A percentile compares a stretch with the other conserved stretches of the same genome.
Conservation (phyloP, 371 early-diverging fungal genomes). For the Mucor lusitanicus region DNA sequence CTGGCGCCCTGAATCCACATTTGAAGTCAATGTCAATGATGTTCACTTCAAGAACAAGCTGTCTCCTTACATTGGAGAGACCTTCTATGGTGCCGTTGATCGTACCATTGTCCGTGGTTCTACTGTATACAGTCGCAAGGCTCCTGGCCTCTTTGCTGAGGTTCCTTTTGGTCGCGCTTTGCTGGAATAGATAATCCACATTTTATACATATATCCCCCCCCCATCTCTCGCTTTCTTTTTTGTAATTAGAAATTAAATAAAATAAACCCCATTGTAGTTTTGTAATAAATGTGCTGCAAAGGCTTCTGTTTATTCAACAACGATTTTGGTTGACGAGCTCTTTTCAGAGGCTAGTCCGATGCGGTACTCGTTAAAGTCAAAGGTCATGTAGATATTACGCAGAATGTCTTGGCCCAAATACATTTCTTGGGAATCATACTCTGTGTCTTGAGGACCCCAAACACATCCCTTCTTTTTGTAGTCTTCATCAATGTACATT, state of each 20-base stretch:
- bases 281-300: too few relatives aligned
- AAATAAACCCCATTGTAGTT: not conserved
- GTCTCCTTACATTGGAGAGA: constrained; percentile 72
- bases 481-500: too few relatives aligned
- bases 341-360: too few relatives aligned
- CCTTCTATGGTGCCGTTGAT: constrained; percentile 66
- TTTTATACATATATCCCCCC: constrained; percentile 1
- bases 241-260: constrained; percentile 1
- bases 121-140: constrained; percentile 51
- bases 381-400: too few relatives aligned
- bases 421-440: too few relatives aligned
- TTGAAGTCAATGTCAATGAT: constrained; percentile 52
- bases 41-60: constrained; percentile 83
- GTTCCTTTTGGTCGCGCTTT: constrained; percentile 14
- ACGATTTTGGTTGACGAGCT: too few relatives aligned
- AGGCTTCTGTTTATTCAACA: too few relatives aligned
- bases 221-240: not conserved
- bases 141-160: constrained; percentile 7
- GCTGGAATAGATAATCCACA: constrained; percentile 11
- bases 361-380: too few relatives aligned
- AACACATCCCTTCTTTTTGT: too few relatives aligned
- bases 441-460: too few relatives aligned
- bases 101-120: constrained; percentile 77
- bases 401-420: too few relatives aligned
- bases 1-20: constrained; percentile 73